Evolutionary conservation across 2,329 filamentous ascomycete species (phyloP).

Genomic region (Fusarium setosum): DNA sequence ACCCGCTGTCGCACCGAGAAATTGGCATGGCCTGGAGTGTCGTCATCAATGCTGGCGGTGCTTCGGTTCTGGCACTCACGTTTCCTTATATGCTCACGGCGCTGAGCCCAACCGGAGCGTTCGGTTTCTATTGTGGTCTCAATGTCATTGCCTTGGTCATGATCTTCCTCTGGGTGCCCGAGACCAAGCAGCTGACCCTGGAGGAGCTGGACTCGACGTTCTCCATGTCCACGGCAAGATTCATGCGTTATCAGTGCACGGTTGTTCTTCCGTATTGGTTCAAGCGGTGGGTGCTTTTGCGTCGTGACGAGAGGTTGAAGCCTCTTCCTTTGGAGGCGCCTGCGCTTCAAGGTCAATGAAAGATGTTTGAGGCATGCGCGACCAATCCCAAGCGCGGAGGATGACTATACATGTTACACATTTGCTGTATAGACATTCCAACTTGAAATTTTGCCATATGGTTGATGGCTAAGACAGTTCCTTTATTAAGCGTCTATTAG

Average conservation of each 20-base stretch:
- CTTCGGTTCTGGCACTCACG: slow-evolving; percentile 65
- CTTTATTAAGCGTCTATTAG: too few species aligned
- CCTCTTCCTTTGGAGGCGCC: too few species aligned
- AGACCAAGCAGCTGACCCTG: slow-evolving; percentile 60
- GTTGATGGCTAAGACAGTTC: too few species aligned
- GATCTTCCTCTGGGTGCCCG: slow-evolving; percentile 61
- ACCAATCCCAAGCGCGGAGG: too few species aligned
- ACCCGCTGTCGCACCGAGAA: slow-evolving; percentile 73
- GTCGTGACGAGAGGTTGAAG: too few species aligned
- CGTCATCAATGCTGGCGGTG: slow-evolving; percentile 46
- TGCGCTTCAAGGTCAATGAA: too few species aligned
- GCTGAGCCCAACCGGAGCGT: slow-evolving; percentile 10
- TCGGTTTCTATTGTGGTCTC: slow-evolving; percentile 58
- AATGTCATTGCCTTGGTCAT: slow-evolving; percentile 57
- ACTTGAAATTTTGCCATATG: too few species aligned
- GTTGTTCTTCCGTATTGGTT: background rate
- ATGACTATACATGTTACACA: too few species aligned
- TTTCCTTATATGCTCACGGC: slow-evolving; percentile 57
- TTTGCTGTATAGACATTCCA: too few species aligned
- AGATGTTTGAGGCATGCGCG: too few species aligned
- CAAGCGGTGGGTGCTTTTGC: too few species aligned
- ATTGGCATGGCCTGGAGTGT: slow-evolving; percentile 76
- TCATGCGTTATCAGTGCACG: background rate
- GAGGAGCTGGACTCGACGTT: slow-evolving; percentile 50
- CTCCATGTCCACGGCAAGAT: background rate